Base-by-base conservation (phyloP, 768 basidiomycete genomes). In the Boletus subparvulus region DNA sequence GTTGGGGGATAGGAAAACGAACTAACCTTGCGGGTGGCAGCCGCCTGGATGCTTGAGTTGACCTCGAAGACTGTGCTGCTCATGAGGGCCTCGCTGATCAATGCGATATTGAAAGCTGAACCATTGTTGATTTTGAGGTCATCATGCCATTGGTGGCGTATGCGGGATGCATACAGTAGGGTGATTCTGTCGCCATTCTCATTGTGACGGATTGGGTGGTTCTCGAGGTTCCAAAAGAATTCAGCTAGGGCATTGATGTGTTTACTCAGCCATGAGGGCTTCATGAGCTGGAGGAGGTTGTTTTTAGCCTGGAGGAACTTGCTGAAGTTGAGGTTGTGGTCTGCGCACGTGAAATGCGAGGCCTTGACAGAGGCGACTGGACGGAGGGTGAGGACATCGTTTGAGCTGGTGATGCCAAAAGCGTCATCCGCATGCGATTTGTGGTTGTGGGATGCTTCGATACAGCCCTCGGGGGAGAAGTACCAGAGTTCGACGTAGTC, bases 251-350 rank as follows among this genome's bases (percentile, higher is more conserved):
- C 17, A 10, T 63, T 17, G 1, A 63, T 10, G 13, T 53, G 33
- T 9, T 8, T 37, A 1, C 21, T 10, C 1, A 42, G 45, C 60
- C 60, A 58, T 1, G 16, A 6, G 0, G 33, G 17, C 4, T 47
- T 32, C 14, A 61, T 35, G 8, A 57, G 13, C 2, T 50, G 7
- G 0, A 61, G 45, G 48, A 43, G 61, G 10, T 14, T 30, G 10
- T 56, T 60, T 11, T 62, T 64, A 0, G 59, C 71, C 0, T 63
- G 36, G 0, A 61, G 32, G 19, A 71, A 62, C 6, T 71, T 61
- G 0, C 19, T 13, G 54, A 65, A 65, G 2, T 59, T n/a, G 12
- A 72, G 60, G 0, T 65, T 42, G 1, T 61, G 54, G 55, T 71
- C 65, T 0, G n/a, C 40, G 0, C 59, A 24, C 0, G 45, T 61